Evolutionary conservation across 345 rosid genomes (phyloP).

Genomic region (Corchorus capsularis): DNA sequence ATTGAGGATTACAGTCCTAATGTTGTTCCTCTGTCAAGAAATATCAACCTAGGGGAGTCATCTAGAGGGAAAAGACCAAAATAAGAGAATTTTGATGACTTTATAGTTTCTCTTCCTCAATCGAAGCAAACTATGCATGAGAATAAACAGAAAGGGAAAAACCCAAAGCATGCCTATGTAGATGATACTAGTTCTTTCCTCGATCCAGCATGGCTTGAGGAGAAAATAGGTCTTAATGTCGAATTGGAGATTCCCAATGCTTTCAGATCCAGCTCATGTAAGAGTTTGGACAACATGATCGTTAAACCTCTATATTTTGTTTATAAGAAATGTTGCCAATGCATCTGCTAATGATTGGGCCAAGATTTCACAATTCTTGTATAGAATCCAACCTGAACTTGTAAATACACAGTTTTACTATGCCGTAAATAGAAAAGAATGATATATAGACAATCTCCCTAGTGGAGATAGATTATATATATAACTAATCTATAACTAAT

Average conservation of each 20-base stretch:
- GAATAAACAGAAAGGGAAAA: constrained; percentile 53
- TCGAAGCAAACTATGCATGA: constrained; percentile 19
- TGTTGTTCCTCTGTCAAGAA: constrained; percentile 28
- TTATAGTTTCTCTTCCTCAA: constrained; percentile 28
- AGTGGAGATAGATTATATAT: constrained; percentile 53
- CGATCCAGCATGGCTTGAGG: constrained; percentile 48
- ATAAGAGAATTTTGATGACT: constrained; percentile 46
- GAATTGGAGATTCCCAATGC: constrained; percentile 34
- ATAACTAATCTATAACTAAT: too few relatives aligned
- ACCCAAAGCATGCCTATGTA: constrained; percentile 53
- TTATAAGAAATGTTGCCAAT: constrained; percentile 62
- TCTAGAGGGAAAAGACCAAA: constrained; percentile 67
- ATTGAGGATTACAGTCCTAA: neutral
- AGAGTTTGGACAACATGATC: constrained; percentile 42
- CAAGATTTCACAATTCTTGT: constrained; percentile 69
- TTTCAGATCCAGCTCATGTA: constrained; percentile 45
- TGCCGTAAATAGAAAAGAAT: constrained; percentile 76
- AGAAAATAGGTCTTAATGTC: constrained; percentile 39
- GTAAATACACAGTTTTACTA: constrained; percentile 64
- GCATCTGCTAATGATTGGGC: constrained; percentile 51
- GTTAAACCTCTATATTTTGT: constrained; percentile 76
- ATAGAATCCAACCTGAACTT: constrained; percentile 66
- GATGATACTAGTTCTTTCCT: constrained; percentile 46
- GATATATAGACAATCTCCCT: constrained; percentile 91
- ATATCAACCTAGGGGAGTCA: constrained; percentile 35